Evolutionary conservation across 805 yeast species (phyloP).

Genomic region (Dipodascopsis uninucleata): DNA sequence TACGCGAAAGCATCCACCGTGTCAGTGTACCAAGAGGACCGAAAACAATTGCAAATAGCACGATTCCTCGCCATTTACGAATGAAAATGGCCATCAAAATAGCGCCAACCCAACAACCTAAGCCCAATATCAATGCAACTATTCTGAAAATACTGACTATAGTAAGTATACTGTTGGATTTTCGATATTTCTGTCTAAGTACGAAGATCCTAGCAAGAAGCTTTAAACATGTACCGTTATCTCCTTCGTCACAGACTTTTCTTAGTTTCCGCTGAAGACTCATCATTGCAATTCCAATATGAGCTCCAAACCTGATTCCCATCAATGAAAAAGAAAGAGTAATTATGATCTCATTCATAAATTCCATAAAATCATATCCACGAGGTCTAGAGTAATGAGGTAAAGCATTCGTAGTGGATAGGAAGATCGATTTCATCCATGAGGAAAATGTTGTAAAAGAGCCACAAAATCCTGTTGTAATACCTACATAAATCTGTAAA

Average conservation of each 20-base stretch:
- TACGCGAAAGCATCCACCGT: slow-evolving; percentile 24
- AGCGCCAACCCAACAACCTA: slow-evolving; percentile 27
- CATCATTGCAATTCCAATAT: slow-evolving; percentile 14
- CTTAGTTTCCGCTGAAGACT: background rate
- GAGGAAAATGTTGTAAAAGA: slow-evolving; percentile 32
- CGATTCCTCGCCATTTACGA: slow-evolving; percentile 27
- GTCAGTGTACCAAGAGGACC: slow-evolving; percentile 29
- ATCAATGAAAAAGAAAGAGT: slow-evolving; percentile 25
- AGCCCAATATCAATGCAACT: slow-evolving; percentile 21
- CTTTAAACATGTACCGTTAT: too few relatives aligned
- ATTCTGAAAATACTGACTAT: too few relatives aligned
- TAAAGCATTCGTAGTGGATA: slow-evolving; percentile 27
- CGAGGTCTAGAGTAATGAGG: slow-evolving; percentile 17
- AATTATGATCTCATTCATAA: slow-evolving; percentile 23
- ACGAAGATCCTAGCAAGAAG: too few relatives aligned
- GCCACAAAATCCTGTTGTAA: slow-evolving; percentile 33
- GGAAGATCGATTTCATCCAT: slow-evolving; percentile 28
- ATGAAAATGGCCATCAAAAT: slow-evolving; percentile 24
- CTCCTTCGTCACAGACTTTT: background rate
- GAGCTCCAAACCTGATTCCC: slow-evolving; percentile 26
- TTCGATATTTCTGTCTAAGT: too few relatives aligned
- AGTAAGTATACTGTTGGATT: too few relatives aligned
- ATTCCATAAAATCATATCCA: slow-evolving; percentile 27
- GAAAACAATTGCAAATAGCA: slow-evolving; percentile 25
- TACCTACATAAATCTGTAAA: slow-evolving; percentile 23